Evolutionary conservation across 2,329 filamentous ascomycete species (phyloP).

Genomic region (Venturia carpophila): DNA sequence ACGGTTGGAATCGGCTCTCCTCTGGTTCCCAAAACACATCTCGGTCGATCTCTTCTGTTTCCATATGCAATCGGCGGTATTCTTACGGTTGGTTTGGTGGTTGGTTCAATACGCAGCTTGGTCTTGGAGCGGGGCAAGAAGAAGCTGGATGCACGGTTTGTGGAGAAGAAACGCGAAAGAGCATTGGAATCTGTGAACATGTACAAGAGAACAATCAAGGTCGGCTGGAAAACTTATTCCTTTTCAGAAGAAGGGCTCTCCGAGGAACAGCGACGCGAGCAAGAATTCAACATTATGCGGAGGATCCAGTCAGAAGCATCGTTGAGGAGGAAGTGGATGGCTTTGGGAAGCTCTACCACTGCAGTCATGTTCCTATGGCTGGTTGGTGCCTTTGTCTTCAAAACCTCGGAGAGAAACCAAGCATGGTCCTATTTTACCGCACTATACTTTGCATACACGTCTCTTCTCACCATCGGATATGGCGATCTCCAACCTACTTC

Average conservation of each 20-base stretch:
- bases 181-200: constrained; percentile 35
- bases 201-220: constrained; percentile 35
- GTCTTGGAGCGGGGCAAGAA: constrained; percentile 44
- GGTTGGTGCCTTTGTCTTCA: constrained; percentile 45
- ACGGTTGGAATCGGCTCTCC: constrained; percentile 48
- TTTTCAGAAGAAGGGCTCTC: constrained; percentile 34
- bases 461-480: constrained; percentile 49
- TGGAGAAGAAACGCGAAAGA: constrained; percentile 40
- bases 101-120: constrained; percentile 45
- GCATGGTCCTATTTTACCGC: constrained; percentile 46
- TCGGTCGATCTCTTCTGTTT: constrained; percentile 45
- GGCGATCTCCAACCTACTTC: constrained; percentile 41
- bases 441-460: constrained; percentile 47
- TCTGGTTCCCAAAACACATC: constrained; percentile 42
- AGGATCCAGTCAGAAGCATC: constrained; percentile 33
- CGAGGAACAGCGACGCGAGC: constrained; percentile 37
- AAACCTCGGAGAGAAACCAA: constrained; percentile 37
- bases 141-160: constrained; percentile 43
- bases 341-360: constrained; percentile 33
- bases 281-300: constrained; percentile 41
- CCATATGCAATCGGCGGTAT: constrained; percentile 50
- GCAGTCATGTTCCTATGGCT: constrained; percentile 38
- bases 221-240: constrained; percentile 36
- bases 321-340: constrained; percentile 33
- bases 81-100: constrained; percentile 47